Evolutionary conservation across 805 yeast species (phyloP), one percentile per base, ranked within the genome.

Genomic region (Saturnispora hagleri): DNA sequence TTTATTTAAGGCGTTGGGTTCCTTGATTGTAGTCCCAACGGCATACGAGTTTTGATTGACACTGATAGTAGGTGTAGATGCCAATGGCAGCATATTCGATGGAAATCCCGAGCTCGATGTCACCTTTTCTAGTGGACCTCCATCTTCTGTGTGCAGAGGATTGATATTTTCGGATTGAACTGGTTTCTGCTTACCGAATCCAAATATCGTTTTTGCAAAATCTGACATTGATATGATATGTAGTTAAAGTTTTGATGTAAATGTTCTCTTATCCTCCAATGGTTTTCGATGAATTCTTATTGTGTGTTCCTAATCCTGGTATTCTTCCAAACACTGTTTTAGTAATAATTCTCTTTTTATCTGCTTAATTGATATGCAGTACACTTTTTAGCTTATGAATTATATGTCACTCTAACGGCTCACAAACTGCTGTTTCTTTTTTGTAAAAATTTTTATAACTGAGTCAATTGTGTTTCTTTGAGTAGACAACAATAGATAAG

Each of bases 21-120:
- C 68, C 46, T 69, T 70, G 9, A 77, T 73, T 1, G 85, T 83
- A 5, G 89, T 83, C 2, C 89, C 90, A 65, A 82, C 77, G 1
- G 79, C 90, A 65, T 80, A 74, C 2, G 84, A 75, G 52, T 75
- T 75, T 54, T 78, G 77, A 46, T 81, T 73, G 9, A 84, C 67
- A 0, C 89, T 89, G 2, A 86, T 84, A 2, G 91, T 83, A 18
- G 90, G 86, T 5, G 81, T 72, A 1, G 81, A 72, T 1, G 79
- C 71, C 38, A 72, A 72, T 55, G 79, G 70, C 51, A 78, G 53
- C 57, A 69, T 63, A n/a, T 61, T 65, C 12, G 64, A 51, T 6
- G 71, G 71, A 50, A 67, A 66, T 61, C 56, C 36, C n/a, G 55
- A 47, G 24, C 53, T 50, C 5, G 55, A 50, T 5, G 43, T 24